These are phyloP conservation scores for Penicillium capsulatum DNA, from an alignment of 2,329 filamentous ascomycete genomes.

Conservation along the genomic window DNA sequence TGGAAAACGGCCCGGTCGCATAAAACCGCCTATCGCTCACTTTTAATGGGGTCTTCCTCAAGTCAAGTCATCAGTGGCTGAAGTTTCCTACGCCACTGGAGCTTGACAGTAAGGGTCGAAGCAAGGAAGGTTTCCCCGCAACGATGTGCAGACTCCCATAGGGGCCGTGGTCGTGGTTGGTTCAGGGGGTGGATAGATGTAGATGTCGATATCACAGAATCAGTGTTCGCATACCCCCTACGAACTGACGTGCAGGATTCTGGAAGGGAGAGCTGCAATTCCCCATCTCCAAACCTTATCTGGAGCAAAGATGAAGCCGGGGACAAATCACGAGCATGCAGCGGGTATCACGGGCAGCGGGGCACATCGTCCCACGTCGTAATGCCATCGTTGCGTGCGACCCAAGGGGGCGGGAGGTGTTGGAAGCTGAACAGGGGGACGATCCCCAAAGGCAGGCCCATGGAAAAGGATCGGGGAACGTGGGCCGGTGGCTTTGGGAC, in stretches of 20 bases:
- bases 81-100: conserved; percentile 11
- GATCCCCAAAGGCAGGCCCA: conserved; percentile 10
- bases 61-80: conserved; percentile 10
- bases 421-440: neutral
- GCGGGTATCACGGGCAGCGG: conserved; percentile 14
- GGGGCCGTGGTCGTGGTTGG: conserved; percentile 1
- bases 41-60: neutral
- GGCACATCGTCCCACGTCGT: conserved; percentile 3
- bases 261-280: conserved; percentile 8
- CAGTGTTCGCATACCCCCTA: conserved; percentile 4
- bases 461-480: conserved; percentile 12
- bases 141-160: conserved; percentile 11
- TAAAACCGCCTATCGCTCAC: conserved; percentile 4
- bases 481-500: conserved; percentile 9
- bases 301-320: conserved; percentile 6
- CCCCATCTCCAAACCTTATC: conserved; percentile 15
- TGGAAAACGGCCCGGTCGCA: conserved; percentile 22
- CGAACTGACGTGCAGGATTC: conserved; percentile 1
- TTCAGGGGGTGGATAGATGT: neutral
- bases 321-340: conserved; percentile 15
- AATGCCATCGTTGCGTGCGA: conserved; percentile 9
- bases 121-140: conserved; percentile 17
- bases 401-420: neutral
- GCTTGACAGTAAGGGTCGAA: conserved; percentile 19
- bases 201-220: too few relatives aligned